Percentiles rank a stretch among this genome's conserved stretches.
Evolutionary conservation across 73 alveolate genomes (phyloP).

Genomic region (Symbiodinium pilosum): DNA sequence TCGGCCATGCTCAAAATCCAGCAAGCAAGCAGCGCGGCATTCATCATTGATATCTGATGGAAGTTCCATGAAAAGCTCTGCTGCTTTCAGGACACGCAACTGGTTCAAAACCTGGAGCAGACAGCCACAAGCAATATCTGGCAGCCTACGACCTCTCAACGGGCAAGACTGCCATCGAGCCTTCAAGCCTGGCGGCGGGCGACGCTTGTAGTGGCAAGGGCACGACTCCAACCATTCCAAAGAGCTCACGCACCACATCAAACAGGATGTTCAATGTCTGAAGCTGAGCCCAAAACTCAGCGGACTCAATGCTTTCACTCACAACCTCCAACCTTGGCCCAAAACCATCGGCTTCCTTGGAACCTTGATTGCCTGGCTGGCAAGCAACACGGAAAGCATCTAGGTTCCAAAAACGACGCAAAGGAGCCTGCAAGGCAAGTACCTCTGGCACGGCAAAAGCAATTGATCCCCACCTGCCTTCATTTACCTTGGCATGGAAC

Average conservation of each 20-base stretch:
- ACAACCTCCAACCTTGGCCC: background rate
- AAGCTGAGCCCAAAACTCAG: slow-evolving; percentile 51
- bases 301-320: background rate
- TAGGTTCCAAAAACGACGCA: background rate
- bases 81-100: background rate
- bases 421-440: background rate
- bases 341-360: background rate
- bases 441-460: slow-evolving; percentile 21
- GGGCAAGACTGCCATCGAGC: slow-evolving; percentile 29
- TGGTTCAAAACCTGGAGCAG: background rate
- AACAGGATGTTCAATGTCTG: background rate
- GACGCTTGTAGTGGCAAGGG: slow-evolving; percentile 23
- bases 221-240: slow-evolving; percentile 38
- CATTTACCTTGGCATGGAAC: slow-evolving; percentile 24
- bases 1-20: slow-evolving; percentile 67
- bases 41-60: background rate
- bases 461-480: slow-evolving; percentile 30
- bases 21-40: slow-evolving; percentile 21
- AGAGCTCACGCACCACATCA: slow-evolving; percentile 15
- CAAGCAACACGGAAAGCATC: background rate
- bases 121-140: background rate
- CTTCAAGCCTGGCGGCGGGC: background rate
- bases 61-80: slow-evolving; percentile 1
- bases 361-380: too few relatives aligned
- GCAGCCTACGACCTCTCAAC: slow-evolving; percentile 36